Conservation (phyloP, 768 basidiomycete species). For the Naganishia onofrii region DNA sequence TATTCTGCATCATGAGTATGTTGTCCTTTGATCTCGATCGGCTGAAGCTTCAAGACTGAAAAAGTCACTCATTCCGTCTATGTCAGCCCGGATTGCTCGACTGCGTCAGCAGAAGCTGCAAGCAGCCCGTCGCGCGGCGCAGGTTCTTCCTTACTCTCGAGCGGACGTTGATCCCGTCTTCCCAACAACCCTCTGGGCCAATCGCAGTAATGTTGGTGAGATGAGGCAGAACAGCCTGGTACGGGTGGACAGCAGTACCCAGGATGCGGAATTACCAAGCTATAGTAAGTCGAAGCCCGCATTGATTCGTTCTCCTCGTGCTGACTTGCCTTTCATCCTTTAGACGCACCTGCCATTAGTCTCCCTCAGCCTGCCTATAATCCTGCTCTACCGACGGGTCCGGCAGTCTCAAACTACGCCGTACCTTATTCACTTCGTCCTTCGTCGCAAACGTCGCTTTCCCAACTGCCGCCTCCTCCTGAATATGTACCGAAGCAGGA, state of each 20-base stretch:
- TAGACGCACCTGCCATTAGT: slow-evolving; percentile 16
- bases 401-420: not conserved
- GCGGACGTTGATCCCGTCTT: slow-evolving; percentile 10
- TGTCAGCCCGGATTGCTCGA: slow-evolving; percentile 5
- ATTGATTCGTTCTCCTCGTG: too few species aligned
- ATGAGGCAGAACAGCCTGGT: not conserved
- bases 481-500: slow-evolving; percentile 7
- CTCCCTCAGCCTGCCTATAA: slow-evolving; percentile 15
- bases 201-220: not conserved
- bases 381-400: not conserved
- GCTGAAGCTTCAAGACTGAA: not conserved
- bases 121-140: not conserved
- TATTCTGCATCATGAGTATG: slow-evolving; percentile 14
- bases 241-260: slow-evolving; percentile 6
- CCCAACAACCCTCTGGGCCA: slow-evolving; percentile 13
- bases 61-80: not conserved
- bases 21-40: not conserved
- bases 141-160: not conserved
- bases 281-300: slow-evolving; percentile 20
- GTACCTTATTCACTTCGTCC: slow-evolving; percentile 8
- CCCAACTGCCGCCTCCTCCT: slow-evolving; percentile 11
- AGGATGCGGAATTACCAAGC: slow-evolving; percentile 7
- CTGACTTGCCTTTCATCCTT: not conserved
- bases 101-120: slow-evolving; percentile 18
- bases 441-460: not conserved